Evolutionary conservation across 495 filamentous ascomycete genomes (phyloP), one percentile per base, ranked within the genome.

Genomic region (Corynascus novoguineensis): DNA sequence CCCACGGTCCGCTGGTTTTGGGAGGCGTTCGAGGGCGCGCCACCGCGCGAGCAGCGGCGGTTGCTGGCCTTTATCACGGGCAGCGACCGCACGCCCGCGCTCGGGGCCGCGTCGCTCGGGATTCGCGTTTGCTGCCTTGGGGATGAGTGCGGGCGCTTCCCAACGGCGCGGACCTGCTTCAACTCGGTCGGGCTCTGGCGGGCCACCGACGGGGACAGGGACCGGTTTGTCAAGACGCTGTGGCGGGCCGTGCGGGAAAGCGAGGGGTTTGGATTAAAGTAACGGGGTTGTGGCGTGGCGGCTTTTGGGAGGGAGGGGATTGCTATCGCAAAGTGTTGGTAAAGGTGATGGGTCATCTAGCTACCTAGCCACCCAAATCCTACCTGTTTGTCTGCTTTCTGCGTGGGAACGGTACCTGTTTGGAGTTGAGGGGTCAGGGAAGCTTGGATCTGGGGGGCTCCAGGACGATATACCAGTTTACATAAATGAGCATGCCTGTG

Each of bases 251-350:
- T 97, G 38, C 73, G 81, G 59, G 92, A 92, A 69, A 95, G 92
- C 63, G 90, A 96, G 68, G 92, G 92, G 42, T 97, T 97, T 80
- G 92, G 92, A 37, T 75, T 97, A 73, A 96, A 92, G 71, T 96
- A 50, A 8, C 8, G 24, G 22, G 17, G 28, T 24, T 3, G 0
- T 0, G 4, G 0, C 3, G 12, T 15, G 27, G 27, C 19, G 35
- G 1, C 0, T 38, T 38, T 41, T n/a, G n/a, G n/a, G n/a, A n/a
- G n/a, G n/a, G n/a, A n/a, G n/a, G n/a, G n/a, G n/a, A n/a, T n/a
- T n/a, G n/a, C n/a, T n/a, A n/a, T n/a, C n/a, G n/a, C n/a, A n/a
- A n/a, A 17, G 1, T 15, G 27, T 48, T 14, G 35, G 35, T 38
- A 4, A 4, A 24, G 7, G 7, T n/a, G n/a, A n/a, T n/a, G n/a